Base-by-base conservation (phyloP, 164 flowering plant species). In the Umbilicus rupestris region DNA sequence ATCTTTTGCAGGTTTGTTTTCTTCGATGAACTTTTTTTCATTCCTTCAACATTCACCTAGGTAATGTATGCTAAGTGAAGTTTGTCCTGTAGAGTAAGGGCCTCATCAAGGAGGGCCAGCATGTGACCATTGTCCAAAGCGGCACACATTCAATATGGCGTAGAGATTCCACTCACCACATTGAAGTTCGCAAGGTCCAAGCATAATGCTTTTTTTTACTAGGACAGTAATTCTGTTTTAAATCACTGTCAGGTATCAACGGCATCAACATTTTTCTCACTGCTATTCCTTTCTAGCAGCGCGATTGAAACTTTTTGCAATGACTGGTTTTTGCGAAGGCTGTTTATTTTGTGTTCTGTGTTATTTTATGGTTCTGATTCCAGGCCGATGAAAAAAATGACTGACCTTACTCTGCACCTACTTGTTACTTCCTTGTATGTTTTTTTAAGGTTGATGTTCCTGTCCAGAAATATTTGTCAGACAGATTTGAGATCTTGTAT, bases 131-230 rank as follows among this genome's bases (percentile, higher is more conserved):
- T 71, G 97, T 91, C 55, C 97, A 91, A 73, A 94, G 98, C 77
- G 98, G 98, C 65, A 81, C 85, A 2, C 97, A 91, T 68, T 93
- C 98, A 42, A 94, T 91, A 70, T 94, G 98, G 98, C 96, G 98
- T 35, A 39, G 58, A 65, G 88, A 94, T 66, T 90, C 98, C 65
- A 81, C 88, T 24, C 98, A 94, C 72, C 90, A 89, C 76, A 94
- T 94, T 69, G 97, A 89, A 84, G 98, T 91, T 22, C 87, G 97
- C 26, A 81, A 80, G 80, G 85, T 89, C 71, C 66, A 77, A 67
- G 73, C 76, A 63, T 82, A 80, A 83, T 71, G 60, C 73, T 47
- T 55, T 45, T 55, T 45, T 52, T 24, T 3, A 41, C 55, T 50
- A 15, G 6, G 42, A 29, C 31, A 52, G 44, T 41, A 41, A 41